phyloP scores from a whole-genome alignment of 1,284 basidiomycete genomes.

The Ceratobasidium theobromae region DNA sequence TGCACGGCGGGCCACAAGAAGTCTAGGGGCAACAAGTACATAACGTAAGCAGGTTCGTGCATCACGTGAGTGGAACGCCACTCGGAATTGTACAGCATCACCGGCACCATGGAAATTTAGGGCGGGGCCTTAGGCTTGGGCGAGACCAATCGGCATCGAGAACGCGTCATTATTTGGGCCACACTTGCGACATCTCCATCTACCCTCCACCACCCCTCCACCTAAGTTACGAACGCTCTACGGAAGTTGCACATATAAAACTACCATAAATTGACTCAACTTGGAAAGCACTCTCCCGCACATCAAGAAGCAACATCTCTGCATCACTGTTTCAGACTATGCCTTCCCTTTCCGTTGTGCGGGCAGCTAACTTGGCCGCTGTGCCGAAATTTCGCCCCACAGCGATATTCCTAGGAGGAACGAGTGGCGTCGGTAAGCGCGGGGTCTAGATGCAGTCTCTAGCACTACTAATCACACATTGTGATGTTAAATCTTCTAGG shows the following conservation, averaged over 20 bases:
- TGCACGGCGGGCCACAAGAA: not conserved
- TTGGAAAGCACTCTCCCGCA: not conserved
- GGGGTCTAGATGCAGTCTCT: not conserved
- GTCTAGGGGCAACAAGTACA: not conserved
- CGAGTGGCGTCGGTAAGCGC: slow-evolving; percentile 49
- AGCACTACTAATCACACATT: not conserved
- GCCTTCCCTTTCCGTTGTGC: slow-evolving; percentile 43
- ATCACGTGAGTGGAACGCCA: not conserved
- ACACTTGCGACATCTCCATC: too few species aligned
- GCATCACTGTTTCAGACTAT: slow-evolving; percentile 13
- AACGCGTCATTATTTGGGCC: not conserved
- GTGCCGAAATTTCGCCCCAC: slow-evolving; percentile 45
- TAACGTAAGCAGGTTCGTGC: not conserved
- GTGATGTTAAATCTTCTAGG: not conserved
- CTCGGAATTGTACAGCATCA: not conserved
- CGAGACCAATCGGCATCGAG: not conserved
- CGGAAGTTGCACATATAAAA: too few species aligned
- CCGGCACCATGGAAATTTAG: too few species aligned
- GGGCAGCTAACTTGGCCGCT: slow-evolving; percentile 44
- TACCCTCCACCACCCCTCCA: too few species aligned
- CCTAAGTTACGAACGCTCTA: too few species aligned
- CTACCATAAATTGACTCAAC: not conserved
- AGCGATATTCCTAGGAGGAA: slow-evolving; percentile 52
- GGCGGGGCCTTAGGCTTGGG: not conserved
- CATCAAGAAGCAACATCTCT: not conserved